These are phyloP conservation scores for Paratinospora sagittata DNA, from an alignment of 164 flowering plant species.

Conservation along the genomic window DNA sequence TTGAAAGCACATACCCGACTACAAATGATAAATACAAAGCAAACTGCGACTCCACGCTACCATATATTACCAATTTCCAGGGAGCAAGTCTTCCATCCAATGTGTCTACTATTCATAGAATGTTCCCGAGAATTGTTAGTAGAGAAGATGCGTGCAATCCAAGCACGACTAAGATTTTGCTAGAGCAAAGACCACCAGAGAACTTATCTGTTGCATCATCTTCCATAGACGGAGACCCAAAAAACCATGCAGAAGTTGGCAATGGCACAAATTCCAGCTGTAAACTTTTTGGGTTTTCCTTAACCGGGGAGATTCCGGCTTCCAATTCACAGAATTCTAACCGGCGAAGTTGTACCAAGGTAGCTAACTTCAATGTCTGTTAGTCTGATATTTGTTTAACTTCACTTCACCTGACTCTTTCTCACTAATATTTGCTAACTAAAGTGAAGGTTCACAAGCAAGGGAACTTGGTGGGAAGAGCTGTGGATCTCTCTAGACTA, in stretches of 20 bases:
- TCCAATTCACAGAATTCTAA: slow-evolving; percentile 37
- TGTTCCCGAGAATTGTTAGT: slow-evolving; percentile 9
- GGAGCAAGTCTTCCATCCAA: slow-evolving; percentile 27
- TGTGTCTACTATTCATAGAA: slow-evolving; percentile 25
- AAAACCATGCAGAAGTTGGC: slow-evolving; percentile 23
- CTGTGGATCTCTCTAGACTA: slow-evolving; percentile 72
- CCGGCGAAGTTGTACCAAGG: slow-evolving; percentile 90
- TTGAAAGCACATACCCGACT: slow-evolving; percentile 36
- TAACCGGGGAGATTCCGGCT: slow-evolving; percentile 39
- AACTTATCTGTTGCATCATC: slow-evolving; percentile 21
- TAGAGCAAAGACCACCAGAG: slow-evolving; percentile 27
- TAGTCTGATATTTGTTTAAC: not conserved
- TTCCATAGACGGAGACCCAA: slow-evolving; percentile 13
- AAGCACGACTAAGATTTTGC: slow-evolving; percentile 10
- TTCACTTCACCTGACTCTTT: slow-evolving; percentile 9
- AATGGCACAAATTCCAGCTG: slow-evolving; percentile 34
- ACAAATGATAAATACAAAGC: slow-evolving; percentile 25
- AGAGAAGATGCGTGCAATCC: slow-evolving; percentile 24
- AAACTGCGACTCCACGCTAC: slow-evolving; percentile 26
- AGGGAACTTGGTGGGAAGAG: slow-evolving; percentile 87
- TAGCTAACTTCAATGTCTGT: slow-evolving; percentile 20
- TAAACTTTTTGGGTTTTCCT: slow-evolving; percentile 73
- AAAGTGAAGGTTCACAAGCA: slow-evolving; percentile 85
- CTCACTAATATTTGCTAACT: slow-evolving; percentile 15
- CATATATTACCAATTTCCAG: slow-evolving; percentile 25